Evolutionary conservation across 257 asterid species (phyloP).

Genomic region (Nicotiana otophora): DNA sequence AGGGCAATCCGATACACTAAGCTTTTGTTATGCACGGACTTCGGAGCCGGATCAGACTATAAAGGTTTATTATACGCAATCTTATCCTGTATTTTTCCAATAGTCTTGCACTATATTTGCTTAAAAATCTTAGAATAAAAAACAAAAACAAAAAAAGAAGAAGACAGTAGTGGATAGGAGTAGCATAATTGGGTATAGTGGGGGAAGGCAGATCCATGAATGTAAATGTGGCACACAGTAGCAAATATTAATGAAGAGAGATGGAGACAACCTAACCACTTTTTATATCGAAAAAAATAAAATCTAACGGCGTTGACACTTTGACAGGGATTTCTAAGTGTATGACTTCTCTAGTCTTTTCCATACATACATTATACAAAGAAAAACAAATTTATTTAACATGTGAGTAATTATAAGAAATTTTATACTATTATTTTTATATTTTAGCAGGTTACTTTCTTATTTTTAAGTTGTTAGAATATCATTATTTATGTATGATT

Average conservation of each 20-base stretch:
- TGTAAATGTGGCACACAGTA: neutral
- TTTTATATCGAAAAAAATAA: neutral
- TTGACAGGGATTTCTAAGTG: neutral
- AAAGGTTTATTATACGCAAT: no score
- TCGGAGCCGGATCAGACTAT: no score
- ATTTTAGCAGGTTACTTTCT: neutral
- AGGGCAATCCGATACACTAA: no score
- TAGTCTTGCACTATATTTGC: neutral
- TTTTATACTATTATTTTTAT: neutral
- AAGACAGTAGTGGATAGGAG: neutral
- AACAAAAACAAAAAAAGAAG: neutral
- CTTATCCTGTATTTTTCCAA: no score
- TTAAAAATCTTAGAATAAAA: neutral
- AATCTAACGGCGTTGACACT: slow-evolving; percentile 17
- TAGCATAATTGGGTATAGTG: slow-evolving; percentile 5
- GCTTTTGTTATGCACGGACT: no score
- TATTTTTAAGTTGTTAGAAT: no score
- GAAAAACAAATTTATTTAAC: neutral
- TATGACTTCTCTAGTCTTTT: neutral
- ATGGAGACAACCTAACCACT: slow-evolving; percentile 9
- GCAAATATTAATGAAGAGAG: slow-evolving; percentile 1
- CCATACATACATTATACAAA: neutral
- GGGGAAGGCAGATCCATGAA: slow-evolving; percentile 3
- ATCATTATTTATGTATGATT: no score
- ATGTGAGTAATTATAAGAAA: neutral